Base-by-base conservation (phyloP, 1,284 basidiomycete species). In the Leccinum pallidistipes region DNA sequence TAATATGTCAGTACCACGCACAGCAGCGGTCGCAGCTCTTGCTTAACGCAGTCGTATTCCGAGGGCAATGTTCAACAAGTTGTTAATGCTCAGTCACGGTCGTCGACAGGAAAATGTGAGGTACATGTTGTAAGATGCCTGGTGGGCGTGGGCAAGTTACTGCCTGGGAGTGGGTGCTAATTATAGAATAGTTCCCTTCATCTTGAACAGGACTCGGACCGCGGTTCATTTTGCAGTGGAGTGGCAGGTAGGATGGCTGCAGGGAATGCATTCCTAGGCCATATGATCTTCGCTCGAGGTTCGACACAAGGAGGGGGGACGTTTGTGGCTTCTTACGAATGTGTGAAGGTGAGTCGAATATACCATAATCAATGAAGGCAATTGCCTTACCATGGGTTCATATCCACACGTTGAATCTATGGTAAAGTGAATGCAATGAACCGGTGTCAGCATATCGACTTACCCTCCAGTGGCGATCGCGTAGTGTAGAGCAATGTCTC, bases 401-500 rank as follows among this genome's bases (percentile, higher is more conserved):
- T 85, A 72, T 91, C 90, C 52, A 92, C 90, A 55, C 89, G 90
- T 65, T 92, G 90, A 47, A 92, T 87, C 77, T 83, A 21, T 50
- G 10, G n/a, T n/a, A 4, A 21, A 12, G 27, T 27, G 27, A 27
- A 27, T 27, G 27, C 27, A 27, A 27, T 27, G 27, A 27, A 27
- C 27, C 27, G 27, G 27, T 14, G 32, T 6, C 2, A 34, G 12
- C 1, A 55, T 45, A 32, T 58, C 32, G 18, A 68, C 77, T 58
- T 62, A 82, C 81, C 56, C 80, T 76, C 58, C 81, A 5, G 86
- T 87, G 1, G 82, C 81, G 54, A 90, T 86, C 5, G 90, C 90
- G 67, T 94, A 94, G 74, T 94, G 92, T 43, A 94, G 78, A 2
- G 89, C 89, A 69, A 93, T 94, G 75, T 93, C 91, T 0, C 91